phyloP scores from a whole-genome alignment of 371 early-diverging fungal genomes.

The Apophysomyces trapeziformis region DNA sequence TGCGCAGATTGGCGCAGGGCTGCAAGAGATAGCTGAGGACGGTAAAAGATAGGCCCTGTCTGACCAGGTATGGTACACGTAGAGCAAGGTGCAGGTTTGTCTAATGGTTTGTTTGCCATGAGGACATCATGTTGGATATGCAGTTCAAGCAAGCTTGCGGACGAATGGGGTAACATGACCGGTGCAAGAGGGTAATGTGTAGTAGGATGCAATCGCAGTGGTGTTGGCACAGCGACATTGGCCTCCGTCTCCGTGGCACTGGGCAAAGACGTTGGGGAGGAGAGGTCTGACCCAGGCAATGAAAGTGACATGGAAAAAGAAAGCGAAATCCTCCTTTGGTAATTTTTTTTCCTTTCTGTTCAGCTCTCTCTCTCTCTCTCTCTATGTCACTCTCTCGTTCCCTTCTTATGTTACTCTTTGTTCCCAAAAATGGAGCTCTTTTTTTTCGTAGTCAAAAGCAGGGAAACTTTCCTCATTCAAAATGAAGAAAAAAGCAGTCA shows the following conservation, averaged over 20 bases:
- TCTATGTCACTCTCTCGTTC: not conserved
- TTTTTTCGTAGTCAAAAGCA: not conserved
- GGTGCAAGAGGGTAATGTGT: not conserved
- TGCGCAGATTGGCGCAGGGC: slow-evolving; percentile 15
- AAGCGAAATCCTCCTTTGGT: too few species aligned
- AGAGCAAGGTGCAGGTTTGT: slow-evolving; percentile 11
- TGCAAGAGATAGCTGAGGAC: slow-evolving; percentile 23
- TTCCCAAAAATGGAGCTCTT: not conserved
- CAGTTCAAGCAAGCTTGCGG: slow-evolving; percentile 19
- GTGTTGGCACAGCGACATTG: slow-evolving; percentile 1
- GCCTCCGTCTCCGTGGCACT: not conserved
- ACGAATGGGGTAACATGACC: slow-evolving; percentile 1
- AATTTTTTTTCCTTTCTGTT: too few species aligned
- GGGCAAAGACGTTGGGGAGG: slow-evolving; percentile 9
- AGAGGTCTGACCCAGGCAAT: slow-evolving; percentile 6
- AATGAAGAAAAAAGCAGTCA: slow-evolving; percentile 2
- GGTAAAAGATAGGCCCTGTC: slow-evolving; percentile 17
- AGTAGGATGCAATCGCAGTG: not conserved
- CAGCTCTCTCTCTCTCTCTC: not conserved
- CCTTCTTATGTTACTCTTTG: not conserved
- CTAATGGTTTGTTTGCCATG: not conserved
- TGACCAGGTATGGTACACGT: slow-evolving; percentile 13
- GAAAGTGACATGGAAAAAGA: slow-evolving; percentile 1
- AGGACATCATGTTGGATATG: slow-evolving; percentile 18
- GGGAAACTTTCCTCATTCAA: slow-evolving; percentile 11